Percentiles rank a stretch among this genome's conserved stretches.
Evolutionary conservation across 805 yeast species (phyloP).

Genomic region (Kregervanrija pseudodelftensis): DNA sequence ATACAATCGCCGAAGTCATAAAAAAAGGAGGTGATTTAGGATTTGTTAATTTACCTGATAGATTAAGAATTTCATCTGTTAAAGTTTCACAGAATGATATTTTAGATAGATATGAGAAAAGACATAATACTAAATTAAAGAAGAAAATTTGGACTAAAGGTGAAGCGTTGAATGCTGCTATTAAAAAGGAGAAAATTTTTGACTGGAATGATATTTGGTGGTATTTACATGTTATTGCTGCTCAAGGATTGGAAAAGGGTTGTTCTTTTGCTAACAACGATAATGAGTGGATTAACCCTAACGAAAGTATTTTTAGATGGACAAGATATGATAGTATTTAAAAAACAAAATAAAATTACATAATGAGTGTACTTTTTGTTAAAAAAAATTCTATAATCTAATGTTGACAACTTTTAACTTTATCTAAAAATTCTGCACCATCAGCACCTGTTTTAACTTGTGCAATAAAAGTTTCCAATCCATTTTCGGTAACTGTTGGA

Average conservation of each 20-base stretch:
- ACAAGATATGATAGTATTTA: slow-evolving; percentile 17
- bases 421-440: slow-evolving; percentile 44
- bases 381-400: not conserved
- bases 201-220: slow-evolving; percentile 27
- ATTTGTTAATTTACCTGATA: slow-evolving; percentile 35
- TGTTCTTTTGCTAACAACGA: slow-evolving; percentile 25
- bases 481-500: slow-evolving; percentile 52
- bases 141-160: slow-evolving; percentile 27
- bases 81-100: slow-evolving; percentile 33
- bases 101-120: slow-evolving; percentile 33
- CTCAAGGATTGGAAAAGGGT: slow-evolving; percentile 38
- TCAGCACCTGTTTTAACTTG: slow-evolving; percentile 74
- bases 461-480: slow-evolving; percentile 61
- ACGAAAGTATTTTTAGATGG: slow-evolving; percentile 39
- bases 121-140: slow-evolving; percentile 29
- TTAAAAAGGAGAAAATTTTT: slow-evolving; percentile 27
- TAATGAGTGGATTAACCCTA: slow-evolving; percentile 40
- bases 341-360: not conserved
- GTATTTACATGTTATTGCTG: slow-evolving; percentile 30
- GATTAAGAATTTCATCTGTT: slow-evolving; percentile 36
- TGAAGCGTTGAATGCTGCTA: slow-evolving; percentile 27
- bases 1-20: slow-evolving; percentile 34
- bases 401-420: slow-evolving; percentile 19
- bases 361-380: not conserved
- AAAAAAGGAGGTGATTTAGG: slow-evolving; percentile 20